Evolutionary conservation across 202 grass and related monocot genomes (phyloP).

Genomic region (Zizania palustris): DNA sequence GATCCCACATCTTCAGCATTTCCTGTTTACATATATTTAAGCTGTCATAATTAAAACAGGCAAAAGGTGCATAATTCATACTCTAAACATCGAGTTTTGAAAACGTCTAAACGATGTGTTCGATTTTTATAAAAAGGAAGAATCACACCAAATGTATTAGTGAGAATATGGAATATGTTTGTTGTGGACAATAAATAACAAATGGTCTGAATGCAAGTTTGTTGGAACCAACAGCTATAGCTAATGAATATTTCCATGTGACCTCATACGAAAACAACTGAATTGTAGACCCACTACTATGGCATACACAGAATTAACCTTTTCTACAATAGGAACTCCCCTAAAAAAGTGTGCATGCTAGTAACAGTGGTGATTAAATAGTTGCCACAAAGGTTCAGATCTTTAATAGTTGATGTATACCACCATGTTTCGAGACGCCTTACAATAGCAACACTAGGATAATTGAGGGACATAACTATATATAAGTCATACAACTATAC

Average conservation of each 20-base stretch:
- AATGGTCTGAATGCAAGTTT: slow-evolving; percentile 26
- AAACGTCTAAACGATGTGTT: background rate
- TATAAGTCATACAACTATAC: slow-evolving; percentile 28
- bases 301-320: slow-evolving; percentile 24
- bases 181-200: slow-evolving; percentile 41
- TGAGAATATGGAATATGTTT: slow-evolving; percentile 25
- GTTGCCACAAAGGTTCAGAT: slow-evolving; percentile 16
- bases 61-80: slow-evolving; percentile 5
- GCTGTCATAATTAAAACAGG: slow-evolving; percentile 25
- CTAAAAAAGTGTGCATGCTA: slow-evolving; percentile 5
- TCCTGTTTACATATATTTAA: slow-evolving; percentile 56
- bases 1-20: slow-evolving; percentile 55
- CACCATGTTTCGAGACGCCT: slow-evolving; percentile 3
- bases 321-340: slow-evolving; percentile 27
- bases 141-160: slow-evolving; percentile 6
- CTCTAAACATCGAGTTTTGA: slow-evolving; percentile 25
- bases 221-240: slow-evolving; percentile 34
- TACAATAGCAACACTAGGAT: slow-evolving; percentile 20
- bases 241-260: slow-evolving; percentile 59
- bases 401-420: slow-evolving; percentile 37
- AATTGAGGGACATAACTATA: background rate
- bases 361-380: background rate
- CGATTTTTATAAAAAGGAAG: too few species aligned
- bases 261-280: slow-evolving; percentile 32
- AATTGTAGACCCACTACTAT: slow-evolving; percentile 32